Conservation (phyloP, 2,329 filamentous ascomycete genomes). For the Reticulascus tulasneorum region DNA sequence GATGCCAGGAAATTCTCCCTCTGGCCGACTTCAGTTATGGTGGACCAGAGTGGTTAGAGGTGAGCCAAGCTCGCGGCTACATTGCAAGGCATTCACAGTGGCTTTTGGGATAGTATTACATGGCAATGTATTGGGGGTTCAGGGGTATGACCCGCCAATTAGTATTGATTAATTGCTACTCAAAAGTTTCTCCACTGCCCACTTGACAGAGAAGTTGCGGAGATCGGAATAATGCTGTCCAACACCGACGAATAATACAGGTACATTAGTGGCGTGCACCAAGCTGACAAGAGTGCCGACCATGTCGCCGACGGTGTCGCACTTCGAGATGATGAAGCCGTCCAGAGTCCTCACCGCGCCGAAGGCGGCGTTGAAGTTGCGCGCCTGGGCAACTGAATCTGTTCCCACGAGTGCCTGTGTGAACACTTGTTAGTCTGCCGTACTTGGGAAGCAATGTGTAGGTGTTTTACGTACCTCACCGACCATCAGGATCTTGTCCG, state of each 20-base stretch:
- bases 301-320: slow-evolving; percentile 99
- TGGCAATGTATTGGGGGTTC: neutral
- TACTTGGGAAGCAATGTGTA: neutral
- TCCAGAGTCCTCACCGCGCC: slow-evolving; percentile 77
- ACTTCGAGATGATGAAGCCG: slow-evolving; percentile 98
- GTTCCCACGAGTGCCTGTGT: slow-evolving; percentile 80
- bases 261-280: slow-evolving; percentile 94
- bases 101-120: too few relatives aligned
- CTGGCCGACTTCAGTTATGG: too few relatives aligned
- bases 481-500: slow-evolving; percentile 99
- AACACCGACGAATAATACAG: slow-evolving; percentile 84
- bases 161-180: slow-evolving; percentile 36
- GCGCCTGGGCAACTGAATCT: slow-evolving; percentile 89
- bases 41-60: too few relatives aligned
- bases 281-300: slow-evolving; percentile 92
- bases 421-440: neutral
- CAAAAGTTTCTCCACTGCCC: slow-evolving; percentile 64
- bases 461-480: slow-evolving; percentile 43
- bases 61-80: too few relatives aligned
- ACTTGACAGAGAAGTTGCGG: slow-evolving; percentile 65
- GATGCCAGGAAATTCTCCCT: too few relatives aligned
- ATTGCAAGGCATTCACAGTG: too few relatives aligned
- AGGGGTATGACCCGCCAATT: neutral
- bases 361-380: slow-evolving; percentile 94
- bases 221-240: slow-evolving; percentile 67